Evolutionary conservation across 2,329 filamentous ascomycete genomes (phyloP), one percentile per base, ranked within the genome.

Genomic region (Trichoderma aggressivum): DNA sequence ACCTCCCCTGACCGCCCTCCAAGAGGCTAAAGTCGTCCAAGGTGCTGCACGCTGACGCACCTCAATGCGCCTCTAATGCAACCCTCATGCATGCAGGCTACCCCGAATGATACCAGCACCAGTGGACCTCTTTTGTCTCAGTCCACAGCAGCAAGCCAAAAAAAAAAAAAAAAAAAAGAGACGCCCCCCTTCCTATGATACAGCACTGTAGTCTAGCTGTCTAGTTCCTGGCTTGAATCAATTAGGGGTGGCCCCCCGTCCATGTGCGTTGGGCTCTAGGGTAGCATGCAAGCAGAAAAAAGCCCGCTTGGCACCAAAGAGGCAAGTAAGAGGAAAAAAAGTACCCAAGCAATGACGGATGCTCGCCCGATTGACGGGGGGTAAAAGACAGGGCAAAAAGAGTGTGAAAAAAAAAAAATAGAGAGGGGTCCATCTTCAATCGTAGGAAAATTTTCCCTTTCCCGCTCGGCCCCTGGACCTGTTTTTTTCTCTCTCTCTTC

Each of bases 31-130:
- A 32, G 50, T 53, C 55, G 26, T 50, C 30, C 2, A 30, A n/a
- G 21, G 11, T 14, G 16, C 65, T 69, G 65, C 65, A 69, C 65
- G 65, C 65, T 69, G 65, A 69, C 65, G 65, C 65, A 69, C 56
- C 56, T 26, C 55, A 21, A 69, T 69, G 65, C 56, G 65, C 65
- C 65, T 61, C 65, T 69, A 69, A 69, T 61, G 65, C 65, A 58
- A 10, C 32, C 63, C 5, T 58, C 24, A 53, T 36, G 62, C 36
- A 60, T 47, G 36, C 64, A 32, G 26, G 55, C 65, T 53, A 34
- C 65, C 65, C 64, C 64, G 36, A 61, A 32, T 34, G 39, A 61
- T 66, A 43, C 32, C 34, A 30, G n/a, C n/a, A n/a, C n/a, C n/a
- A n/a, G n/a, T n/a, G n/a, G 18, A 16, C 39, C 18, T 43, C 39